Base-by-base conservation (phyloP, 2,329 filamentous ascomycete species). In the Purpureocillium lavendulum region DNA sequence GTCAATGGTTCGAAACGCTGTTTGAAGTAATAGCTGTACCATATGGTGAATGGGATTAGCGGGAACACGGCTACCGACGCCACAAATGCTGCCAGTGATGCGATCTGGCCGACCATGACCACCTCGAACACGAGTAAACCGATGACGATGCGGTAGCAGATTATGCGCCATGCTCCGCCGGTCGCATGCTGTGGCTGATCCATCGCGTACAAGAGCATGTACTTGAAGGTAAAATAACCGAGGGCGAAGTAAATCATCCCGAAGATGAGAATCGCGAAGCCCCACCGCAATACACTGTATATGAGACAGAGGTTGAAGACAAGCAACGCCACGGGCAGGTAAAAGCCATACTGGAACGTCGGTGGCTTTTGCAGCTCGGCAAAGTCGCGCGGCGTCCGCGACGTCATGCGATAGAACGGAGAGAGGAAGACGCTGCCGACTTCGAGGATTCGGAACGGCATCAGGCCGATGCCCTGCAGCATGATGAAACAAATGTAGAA, bases 121-220 rank as follows among this genome's bases (percentile, higher is more conserved):
- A 94, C 64, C 60, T 98, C 88, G 55, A 96, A 96, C 32, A 97
- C 77, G 3, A 94, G 65, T 9, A 96, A 65, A 1, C 92, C 92
- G 17, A 96, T 68, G 40, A 97, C 77, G 43, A 96, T 75, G 29
- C 92, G 85, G 55, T 92, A 87, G 63, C 88, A 95, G 46, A 98
- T 95, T 75, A 98, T 94, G 36, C 85, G 83, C 92, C 92, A 98
- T 4, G 89, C 88, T 45, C 84, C 81, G 15, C 94, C 94, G 0
- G 90, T 97, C 13, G 88, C 87, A 57, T 95, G 88, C 55, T 94
- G 87, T 13, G 87, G 85, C 58, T 97, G 90, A 53, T 97, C 89
- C 92, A 98, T 98, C 26, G 92, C 88, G 60, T 98, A 98, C 4
- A 98, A 72, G 4, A 98, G 71, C 66, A 98, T 94, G 63, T 98